These are phyloP conservation scores for Pseudoturritis turrita DNA, from an alignment of 345 rosid species.

Conservation along the genomic window DNA sequence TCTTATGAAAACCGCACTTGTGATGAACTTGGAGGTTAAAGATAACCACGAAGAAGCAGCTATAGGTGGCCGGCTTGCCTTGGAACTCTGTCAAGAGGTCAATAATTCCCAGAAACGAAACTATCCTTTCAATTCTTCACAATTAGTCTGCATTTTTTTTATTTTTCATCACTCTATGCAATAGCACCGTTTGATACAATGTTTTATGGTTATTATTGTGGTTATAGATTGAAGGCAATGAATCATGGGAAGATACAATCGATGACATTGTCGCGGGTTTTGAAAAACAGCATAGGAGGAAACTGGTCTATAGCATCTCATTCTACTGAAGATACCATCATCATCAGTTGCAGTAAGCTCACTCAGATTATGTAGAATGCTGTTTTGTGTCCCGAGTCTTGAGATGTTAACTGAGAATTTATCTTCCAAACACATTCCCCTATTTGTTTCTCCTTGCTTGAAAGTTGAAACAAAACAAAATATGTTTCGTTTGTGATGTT, in stretches of 20 bases:
- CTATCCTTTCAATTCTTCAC: background rate
- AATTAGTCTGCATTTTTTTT: background rate
- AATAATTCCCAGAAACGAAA: background rate
- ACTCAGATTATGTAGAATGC: background rate
- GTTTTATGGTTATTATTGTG: background rate
- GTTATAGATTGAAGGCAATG: slow-evolving; percentile 67
- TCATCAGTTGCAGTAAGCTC: background rate
- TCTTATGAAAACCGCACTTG: slow-evolving; percentile 63
- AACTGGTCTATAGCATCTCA: slow-evolving; percentile 65
- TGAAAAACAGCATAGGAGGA: slow-evolving; percentile 73
- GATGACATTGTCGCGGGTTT: slow-evolving; percentile 70
- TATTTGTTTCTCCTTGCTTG: background rate
- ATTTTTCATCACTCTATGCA: background rate
- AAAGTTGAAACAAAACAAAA: background rate
- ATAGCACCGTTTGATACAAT: background rate
- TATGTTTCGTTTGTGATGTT: background rate
- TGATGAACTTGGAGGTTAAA: slow-evolving; percentile 95
- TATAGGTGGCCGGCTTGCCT: slow-evolving; percentile 70
- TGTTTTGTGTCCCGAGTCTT: background rate
- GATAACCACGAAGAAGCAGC: slow-evolving; percentile 99
- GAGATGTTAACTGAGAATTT: background rate
- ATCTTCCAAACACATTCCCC: background rate
- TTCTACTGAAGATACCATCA: slow-evolving; percentile 52
- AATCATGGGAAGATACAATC: slow-evolving; percentile 82
- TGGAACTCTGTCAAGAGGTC: slow-evolving; percentile 88